phyloP scores from a whole-genome alignment of 148 eudicot genomes.

The Fagopyrum homotropicum region DNA sequence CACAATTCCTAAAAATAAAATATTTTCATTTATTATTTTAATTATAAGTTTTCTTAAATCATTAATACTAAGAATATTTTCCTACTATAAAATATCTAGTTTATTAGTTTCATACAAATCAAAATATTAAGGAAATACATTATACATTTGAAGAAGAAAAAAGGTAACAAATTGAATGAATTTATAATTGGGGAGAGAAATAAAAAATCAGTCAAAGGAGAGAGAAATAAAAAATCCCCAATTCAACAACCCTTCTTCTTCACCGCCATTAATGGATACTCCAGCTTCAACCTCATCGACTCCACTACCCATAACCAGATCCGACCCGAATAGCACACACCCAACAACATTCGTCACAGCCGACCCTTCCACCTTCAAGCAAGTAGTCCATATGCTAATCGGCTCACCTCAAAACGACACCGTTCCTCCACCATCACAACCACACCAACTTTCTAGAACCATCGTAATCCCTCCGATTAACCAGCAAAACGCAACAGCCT shows the following conservation, averaged over 20 bases:
- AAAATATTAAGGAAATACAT: neutral
- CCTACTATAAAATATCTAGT: too few relatives aligned
- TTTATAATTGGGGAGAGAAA: neutral
- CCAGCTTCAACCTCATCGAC: neutral
- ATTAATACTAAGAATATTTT: too few relatives aligned
- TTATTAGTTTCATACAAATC: too few relatives aligned
- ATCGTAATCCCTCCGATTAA: slow-evolving; percentile 50
- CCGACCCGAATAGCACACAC: slow-evolving; percentile 52
- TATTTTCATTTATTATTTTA: too few relatives aligned
- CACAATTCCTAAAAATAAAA: too few relatives aligned
- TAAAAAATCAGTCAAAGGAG: neutral
- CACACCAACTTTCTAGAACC: neutral
- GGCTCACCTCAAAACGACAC: slow-evolving; percentile 41
- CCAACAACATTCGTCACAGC: slow-evolving; percentile 91
- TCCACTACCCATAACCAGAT: slow-evolving; percentile 37
- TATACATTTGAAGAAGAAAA: neutral
- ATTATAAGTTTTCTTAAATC: too few relatives aligned
- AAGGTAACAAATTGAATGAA: neutral
- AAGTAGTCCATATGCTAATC: slow-evolving; percentile 85
- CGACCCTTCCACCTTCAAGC: slow-evolving; percentile 67
- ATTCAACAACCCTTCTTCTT: neutral
- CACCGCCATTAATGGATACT: neutral
- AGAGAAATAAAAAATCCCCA: neutral
- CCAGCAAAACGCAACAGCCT: slow-evolving; percentile 49
- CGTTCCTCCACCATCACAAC: slow-evolving; percentile 9